Conservation (phyloP, 2,329 filamentous ascomycete species). For the Sporothrix brasiliensis region DNA sequence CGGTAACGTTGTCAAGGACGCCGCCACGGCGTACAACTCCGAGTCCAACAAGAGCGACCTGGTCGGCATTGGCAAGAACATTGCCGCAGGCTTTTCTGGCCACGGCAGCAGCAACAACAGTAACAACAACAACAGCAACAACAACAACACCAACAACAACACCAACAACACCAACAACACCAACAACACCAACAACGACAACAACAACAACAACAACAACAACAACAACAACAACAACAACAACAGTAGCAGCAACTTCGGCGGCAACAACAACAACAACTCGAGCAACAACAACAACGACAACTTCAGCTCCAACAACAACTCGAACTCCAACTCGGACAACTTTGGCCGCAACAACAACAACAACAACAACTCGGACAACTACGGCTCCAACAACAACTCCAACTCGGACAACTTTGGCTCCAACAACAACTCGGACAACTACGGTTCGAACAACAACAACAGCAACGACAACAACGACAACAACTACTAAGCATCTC, state of each 20-base stretch:
- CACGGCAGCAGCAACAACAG: constrained; percentile 24
- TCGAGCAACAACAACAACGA: constrained; percentile 20
- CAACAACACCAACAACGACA: constrained; percentile 24
- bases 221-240: constrained; percentile 22
- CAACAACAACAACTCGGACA: constrained; percentile 30
- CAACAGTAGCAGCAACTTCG: constrained; percentile 9
- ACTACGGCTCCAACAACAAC: constrained; percentile 30
- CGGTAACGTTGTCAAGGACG: constrained; percentile 42
- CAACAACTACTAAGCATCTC: constrained; percentile 10
- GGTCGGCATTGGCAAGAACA: constrained; percentile 33
- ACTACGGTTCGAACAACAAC: constrained; percentile 24
- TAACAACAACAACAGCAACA: constrained; percentile 20
- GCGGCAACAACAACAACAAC: constrained; percentile 12
- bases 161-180: constrained; percentile 16
- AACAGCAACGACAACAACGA: constrained; percentile 13
- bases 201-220: constrained; percentile 12
- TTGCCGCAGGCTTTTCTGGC: constrained; percentile 29
- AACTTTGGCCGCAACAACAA: constrained; percentile 23
- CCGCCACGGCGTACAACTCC: constrained; percentile 39
- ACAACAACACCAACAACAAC: constrained; percentile 21
- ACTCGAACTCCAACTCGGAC: constrained; percentile 10
- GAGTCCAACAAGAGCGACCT: constrained; percentile 32
- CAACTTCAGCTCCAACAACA: constrained; percentile 1
- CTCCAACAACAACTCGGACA: constrained; percentile 9
- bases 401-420: constrained; percentile 11